Conservation (phyloP, 805 yeast genomes). For the Starmera amethionina region DNA sequence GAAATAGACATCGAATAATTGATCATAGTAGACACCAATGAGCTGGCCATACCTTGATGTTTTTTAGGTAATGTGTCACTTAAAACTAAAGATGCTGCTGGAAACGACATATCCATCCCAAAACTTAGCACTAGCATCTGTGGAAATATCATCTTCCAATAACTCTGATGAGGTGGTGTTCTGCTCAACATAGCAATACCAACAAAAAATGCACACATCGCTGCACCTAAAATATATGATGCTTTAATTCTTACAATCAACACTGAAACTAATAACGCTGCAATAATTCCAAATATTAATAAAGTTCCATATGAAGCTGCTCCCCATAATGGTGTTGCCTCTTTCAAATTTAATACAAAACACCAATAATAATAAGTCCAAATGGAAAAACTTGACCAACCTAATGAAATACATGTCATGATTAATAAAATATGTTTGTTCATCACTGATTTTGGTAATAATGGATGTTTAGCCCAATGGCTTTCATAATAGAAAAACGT, state of each 20-base stretch:
- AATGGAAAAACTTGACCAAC: slow-evolving; percentile 75
- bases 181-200: slow-evolving; percentile 45
- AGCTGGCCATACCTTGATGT: slow-evolving; percentile 74
- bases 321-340: slow-evolving; percentile 35
- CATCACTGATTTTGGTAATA: slow-evolving; percentile 43
- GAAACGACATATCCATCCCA: slow-evolving; percentile 77
- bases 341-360: slow-evolving; percentile 39
- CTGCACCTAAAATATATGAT: slow-evolving; percentile 35
- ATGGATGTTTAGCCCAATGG: slow-evolving; percentile 31
- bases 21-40: slow-evolving; percentile 58
- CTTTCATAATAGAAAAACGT: slow-evolving; percentile 41
- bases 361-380: slow-evolving; percentile 59
- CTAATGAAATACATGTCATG: slow-evolving; percentile 41
- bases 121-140: slow-evolving; percentile 46
- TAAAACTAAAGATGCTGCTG: slow-evolving; percentile 58
- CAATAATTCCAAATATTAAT: slow-evolving; percentile 42
- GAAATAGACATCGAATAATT: slow-evolving; percentile 67
- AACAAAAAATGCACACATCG: slow-evolving; percentile 45
- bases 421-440: slow-evolving; percentile 36
- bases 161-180: slow-evolving; percentile 50
- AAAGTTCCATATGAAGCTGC: slow-evolving; percentile 37
- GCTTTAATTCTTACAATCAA: slow-evolving; percentile 38
- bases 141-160: slow-evolving; percentile 48
- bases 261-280: slow-evolving; percentile 42
- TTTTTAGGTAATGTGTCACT: slow-evolving; percentile 48